Percentiles rank a stretch among this genome's conserved stretches.
Conservation (phyloP, 768 basidiomycete species). For the Mycena latifolia region DNA sequence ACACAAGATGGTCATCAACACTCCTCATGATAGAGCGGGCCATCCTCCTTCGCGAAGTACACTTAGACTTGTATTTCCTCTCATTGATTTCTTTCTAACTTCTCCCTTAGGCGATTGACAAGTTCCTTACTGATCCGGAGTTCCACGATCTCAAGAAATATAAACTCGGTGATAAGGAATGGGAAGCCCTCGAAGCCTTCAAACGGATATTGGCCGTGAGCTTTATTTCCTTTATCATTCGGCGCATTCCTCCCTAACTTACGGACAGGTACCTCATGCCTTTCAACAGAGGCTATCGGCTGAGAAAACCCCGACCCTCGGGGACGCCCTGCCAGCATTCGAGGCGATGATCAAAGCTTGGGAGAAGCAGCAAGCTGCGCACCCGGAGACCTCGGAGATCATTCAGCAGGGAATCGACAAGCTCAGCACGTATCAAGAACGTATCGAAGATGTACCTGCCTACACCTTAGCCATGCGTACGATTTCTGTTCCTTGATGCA, state of each 20-base stretch:
- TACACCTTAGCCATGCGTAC: too few relatives aligned
- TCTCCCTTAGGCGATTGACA: too few relatives aligned
- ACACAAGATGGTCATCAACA: too few relatives aligned
- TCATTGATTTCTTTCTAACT: too few relatives aligned
- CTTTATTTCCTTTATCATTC: background rate
- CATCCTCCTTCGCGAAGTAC: too few relatives aligned
- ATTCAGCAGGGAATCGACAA: conserved; percentile 29
- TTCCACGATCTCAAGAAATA: conserved; percentile 41
- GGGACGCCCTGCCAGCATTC: conserved; percentile 29
- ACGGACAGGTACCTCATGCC: conserved; percentile 38
- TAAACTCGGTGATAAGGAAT: conserved; percentile 36
- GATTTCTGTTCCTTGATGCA: too few relatives aligned
- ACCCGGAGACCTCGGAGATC: conserved; percentile 11
- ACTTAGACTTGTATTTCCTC: too few relatives aligned
- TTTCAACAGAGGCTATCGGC: conserved; percentile 34
- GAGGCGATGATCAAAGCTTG: too few relatives aligned
- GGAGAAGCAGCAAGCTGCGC: conserved; percentile 9
- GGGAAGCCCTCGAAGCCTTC: conserved; percentile 39
- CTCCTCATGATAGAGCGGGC: too few relatives aligned
- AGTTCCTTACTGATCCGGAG: conserved; percentile 14
- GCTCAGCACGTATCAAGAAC: conserved; percentile 16
- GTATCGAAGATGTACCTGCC: background rate
- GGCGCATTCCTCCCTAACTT: too few relatives aligned
- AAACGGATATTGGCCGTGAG: conserved; percentile 42
- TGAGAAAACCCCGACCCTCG: conserved; percentile 33